Evolutionary conservation across 108 stramenopile species (phyloP).

Genomic region (Pelagomonas calceolata): DNA sequence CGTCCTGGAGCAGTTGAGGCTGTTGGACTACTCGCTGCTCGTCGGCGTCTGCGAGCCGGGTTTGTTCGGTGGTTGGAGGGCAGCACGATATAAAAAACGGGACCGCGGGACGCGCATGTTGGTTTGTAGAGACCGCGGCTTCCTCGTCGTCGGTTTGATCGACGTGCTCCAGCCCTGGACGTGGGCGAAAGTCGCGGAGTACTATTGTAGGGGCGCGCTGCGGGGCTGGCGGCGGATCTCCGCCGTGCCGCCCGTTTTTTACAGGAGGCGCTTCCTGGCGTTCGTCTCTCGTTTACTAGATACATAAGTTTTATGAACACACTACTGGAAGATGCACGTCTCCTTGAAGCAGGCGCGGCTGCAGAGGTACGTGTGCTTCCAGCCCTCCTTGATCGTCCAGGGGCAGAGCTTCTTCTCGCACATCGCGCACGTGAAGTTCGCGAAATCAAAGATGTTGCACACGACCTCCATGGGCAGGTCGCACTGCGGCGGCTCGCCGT

Average conservation of each 20-base stretch:
- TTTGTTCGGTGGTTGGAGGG: not conserved
- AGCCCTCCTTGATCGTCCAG: too few relatives aligned
- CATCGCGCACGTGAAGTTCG: too few relatives aligned
- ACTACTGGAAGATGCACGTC: too few relatives aligned
- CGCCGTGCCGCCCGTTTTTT: not conserved
- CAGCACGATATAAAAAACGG: too few relatives aligned
- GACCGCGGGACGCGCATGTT: not conserved
- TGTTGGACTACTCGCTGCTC: not conserved
- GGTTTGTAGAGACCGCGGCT: not conserved
- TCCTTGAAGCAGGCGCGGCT: too few relatives aligned
- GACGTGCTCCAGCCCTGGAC: not conserved
- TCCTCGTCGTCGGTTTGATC: not conserved
- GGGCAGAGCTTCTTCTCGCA: too few relatives aligned
- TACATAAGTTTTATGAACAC: too few relatives aligned
- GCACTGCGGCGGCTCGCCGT: too few relatives aligned
- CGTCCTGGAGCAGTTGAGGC: not conserved
- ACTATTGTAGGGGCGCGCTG: not conserved
- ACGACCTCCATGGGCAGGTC: too few relatives aligned
- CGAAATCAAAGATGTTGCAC: too few relatives aligned
- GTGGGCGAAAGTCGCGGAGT: not conserved
- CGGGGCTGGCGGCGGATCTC: not conserved
- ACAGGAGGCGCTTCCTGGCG: not conserved
- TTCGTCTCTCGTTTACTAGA: too few relatives aligned
- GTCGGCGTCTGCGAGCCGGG: not conserved
- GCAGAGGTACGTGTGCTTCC: too few relatives aligned